These are phyloP conservation scores for Phytophthora cryptogea DNA, from an alignment of 352 stramenopile genomes.

Conservation along the genomic window DNA sequence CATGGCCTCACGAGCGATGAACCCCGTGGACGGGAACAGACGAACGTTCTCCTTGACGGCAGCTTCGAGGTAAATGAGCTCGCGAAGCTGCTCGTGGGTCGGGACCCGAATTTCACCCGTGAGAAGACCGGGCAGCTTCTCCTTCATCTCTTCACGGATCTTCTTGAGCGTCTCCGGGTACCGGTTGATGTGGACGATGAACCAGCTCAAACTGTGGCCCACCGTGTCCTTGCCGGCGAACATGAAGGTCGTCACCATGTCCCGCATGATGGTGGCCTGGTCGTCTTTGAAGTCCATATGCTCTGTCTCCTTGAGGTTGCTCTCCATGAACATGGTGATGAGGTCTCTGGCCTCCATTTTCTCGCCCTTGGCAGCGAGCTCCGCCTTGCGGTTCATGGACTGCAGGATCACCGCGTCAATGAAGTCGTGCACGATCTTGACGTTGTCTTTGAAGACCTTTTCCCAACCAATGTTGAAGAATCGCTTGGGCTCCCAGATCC, in stretches of 20 bases:
- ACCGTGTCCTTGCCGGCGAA: slow-evolving; percentile 76
- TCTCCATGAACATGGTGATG: slow-evolving; percentile 47
- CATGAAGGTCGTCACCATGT: slow-evolving; percentile 79
- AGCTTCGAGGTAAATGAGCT: slow-evolving; percentile 62
- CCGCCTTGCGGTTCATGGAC: slow-evolving; percentile 38
- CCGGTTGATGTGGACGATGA: slow-evolving; percentile 62
- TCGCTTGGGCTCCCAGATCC: slow-evolving; percentile 41
- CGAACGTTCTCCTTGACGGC: slow-evolving; percentile 65
- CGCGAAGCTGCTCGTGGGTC: slow-evolving; percentile 44
- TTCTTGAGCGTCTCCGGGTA: slow-evolving; percentile 53
- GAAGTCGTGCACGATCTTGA: slow-evolving; percentile 42
- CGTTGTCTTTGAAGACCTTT: slow-evolving; percentile 40
- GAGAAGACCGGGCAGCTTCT: slow-evolving; percentile 37
- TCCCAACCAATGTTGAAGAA: slow-evolving; percentile 45
- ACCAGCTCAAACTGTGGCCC: slow-evolving; percentile 59
- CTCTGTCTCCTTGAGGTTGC: slow-evolving; percentile 27
- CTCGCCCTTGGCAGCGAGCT: slow-evolving; percentile 55
- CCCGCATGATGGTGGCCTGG: slow-evolving; percentile 47
- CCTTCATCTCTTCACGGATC: slow-evolving; percentile 54
- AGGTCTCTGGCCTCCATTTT: slow-evolving; percentile 48
- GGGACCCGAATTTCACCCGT: slow-evolving; percentile 33
- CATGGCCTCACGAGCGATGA: slow-evolving; percentile 51
- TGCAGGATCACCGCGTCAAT: slow-evolving; percentile 52
- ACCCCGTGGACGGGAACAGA: slow-evolving; percentile 58
- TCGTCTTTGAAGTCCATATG: slow-evolving; percentile 26